These are phyloP conservation scores for Diatrype stigma DNA, from an alignment of 2,329 filamentous ascomycete genomes.

Conservation along the genomic window DNA sequence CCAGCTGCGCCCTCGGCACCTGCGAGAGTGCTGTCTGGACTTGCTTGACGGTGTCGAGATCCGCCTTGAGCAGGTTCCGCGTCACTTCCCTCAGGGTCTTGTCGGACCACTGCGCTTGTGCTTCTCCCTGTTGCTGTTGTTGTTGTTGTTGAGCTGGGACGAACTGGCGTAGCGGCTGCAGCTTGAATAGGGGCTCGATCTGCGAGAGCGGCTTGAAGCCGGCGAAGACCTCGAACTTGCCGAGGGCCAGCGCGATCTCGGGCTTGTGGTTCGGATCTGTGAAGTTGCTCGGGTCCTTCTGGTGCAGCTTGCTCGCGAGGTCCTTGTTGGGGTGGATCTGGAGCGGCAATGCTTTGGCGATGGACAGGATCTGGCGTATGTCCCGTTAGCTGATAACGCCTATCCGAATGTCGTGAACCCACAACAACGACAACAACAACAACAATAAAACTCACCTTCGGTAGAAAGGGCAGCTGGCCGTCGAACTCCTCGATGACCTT, in stretches of 20 bases:
- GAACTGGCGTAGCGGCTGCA: conserved; percentile 51
- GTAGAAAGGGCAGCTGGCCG: conserved; percentile 65
- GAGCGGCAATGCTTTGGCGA: conserved; percentile 69
- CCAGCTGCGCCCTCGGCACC: conserved; percentile 44
- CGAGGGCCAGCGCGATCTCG: conserved; percentile 70
- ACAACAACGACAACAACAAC: too few relatives aligned
- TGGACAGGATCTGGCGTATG: conserved; percentile 58
- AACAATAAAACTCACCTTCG: conserved; percentile 63
- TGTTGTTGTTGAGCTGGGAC: conserved; percentile 25
- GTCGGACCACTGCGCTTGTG: conserved; percentile 44
- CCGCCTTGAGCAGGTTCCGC: conserved; percentile 49
- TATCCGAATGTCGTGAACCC: too few relatives aligned
- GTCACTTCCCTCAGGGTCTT: conserved; percentile 54
- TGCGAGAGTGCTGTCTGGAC: conserved; percentile 49
- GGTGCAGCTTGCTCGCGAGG: conserved; percentile 60
- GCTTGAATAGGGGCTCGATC: conserved; percentile 55
- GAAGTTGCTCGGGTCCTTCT: conserved; percentile 60
- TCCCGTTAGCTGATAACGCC: background rate
- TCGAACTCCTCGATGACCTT: conserved; percentile 58
- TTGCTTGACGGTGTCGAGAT: conserved; percentile 46
- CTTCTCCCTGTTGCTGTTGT: background rate
- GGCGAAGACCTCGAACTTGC: conserved; percentile 70
- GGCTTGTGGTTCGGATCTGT: conserved; percentile 75
- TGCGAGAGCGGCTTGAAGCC: conserved; percentile 65
- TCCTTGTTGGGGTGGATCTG: conserved; percentile 72